Percentiles rank a stretch among this genome's conserved stretches.
Conservation (phyloP, 129 eudicot species). For the sunflower (Helianthus annuus) region DNA sequence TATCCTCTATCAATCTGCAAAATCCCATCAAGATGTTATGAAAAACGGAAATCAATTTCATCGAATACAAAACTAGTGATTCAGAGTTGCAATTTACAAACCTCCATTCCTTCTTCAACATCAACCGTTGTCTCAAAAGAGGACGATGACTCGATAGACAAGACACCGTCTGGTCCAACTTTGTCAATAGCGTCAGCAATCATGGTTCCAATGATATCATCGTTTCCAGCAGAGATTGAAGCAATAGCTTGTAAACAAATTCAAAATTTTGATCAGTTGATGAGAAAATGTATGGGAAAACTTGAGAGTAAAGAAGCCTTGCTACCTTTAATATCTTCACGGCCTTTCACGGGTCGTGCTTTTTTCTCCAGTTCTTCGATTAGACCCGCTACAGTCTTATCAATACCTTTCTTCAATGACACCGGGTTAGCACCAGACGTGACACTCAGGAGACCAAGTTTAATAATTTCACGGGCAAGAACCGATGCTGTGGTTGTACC, state of each 20-base stretch:
- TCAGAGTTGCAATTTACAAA: conserved; percentile 28
- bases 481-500: conserved; percentile 96
- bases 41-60: neutral
- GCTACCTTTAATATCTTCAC: conserved; percentile 87
- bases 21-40: neutral
- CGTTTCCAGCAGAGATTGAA: conserved; percentile 91
- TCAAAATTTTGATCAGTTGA: neutral
- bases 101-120: conserved; percentile 99
- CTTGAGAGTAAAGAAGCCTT: neutral
- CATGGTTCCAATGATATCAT: conserved; percentile 80
- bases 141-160: conserved; percentile 88
- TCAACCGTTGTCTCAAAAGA: conserved; percentile 94
- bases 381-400: conserved; percentile 67
- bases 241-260: conserved; percentile 66
- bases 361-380: conserved; percentile 68
- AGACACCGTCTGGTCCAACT: conserved; percentile 91
- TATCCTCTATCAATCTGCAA: conserved; percentile 92
- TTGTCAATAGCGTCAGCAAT: conserved; percentile 97
- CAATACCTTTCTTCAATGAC: conserved; percentile 84
- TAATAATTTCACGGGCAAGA: conserved; percentile 92
- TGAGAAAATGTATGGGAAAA: neutral
- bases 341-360: conserved; percentile 85
- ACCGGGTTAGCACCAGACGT: conserved; percentile 98
- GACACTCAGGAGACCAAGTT: conserved; percentile 80
- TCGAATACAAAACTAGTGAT: neutral